Base-by-base conservation (phyloP, 805 yeast species). In the Pichia kluyveri region DNA sequence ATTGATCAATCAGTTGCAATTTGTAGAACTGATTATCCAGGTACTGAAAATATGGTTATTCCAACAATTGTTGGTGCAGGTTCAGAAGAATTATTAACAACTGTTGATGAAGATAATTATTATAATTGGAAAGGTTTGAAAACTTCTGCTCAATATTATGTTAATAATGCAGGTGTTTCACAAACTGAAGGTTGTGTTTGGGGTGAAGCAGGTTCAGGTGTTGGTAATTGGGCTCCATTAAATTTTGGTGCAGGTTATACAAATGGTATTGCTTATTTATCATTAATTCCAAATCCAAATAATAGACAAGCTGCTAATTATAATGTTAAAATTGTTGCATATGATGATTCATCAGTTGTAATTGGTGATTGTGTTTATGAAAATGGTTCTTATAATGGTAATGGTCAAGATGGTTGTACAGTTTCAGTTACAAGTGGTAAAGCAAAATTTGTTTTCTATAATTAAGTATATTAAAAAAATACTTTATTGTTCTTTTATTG, bases 11-110 rank as follows among this genome's bases (percentile, higher is more conserved):
- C 75, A 46, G 89, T 91, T 59, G 91, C 98, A 51, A 71, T 93
- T 61, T 93, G 99, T 78, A 86, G 97, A 76, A 91, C 99, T 53
- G 99, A 91, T 69, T 91, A 91, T 80, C 99, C 99, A 63, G 99
- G 99, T 73, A 83, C 96, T 55, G 99, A 91, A 75, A 89, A 89
- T 79, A 93, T 91, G 98, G 95, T 83, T 57, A 77, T 91, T 53
- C 98, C 99, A 67, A 90, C 98, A 51, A 72, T 79, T 54, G 84
- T 90, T 46, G 67, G 65, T 34, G 85, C 83, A 51, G 96, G 96
- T 59, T 60, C 71, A 38, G 57, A 76, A 38, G 67, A 75, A 61
- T 83, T 84, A 49, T 71, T 89, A 57, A 75, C 96, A 46, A 95
- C 84, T 56, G 96, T 90, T 54, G 76, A 88, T 68, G 78, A 80